These are phyloP conservation scores for Coffea humblotiana DNA, from an alignment of 305 asterid genomes.

Conservation along the genomic window DNA sequence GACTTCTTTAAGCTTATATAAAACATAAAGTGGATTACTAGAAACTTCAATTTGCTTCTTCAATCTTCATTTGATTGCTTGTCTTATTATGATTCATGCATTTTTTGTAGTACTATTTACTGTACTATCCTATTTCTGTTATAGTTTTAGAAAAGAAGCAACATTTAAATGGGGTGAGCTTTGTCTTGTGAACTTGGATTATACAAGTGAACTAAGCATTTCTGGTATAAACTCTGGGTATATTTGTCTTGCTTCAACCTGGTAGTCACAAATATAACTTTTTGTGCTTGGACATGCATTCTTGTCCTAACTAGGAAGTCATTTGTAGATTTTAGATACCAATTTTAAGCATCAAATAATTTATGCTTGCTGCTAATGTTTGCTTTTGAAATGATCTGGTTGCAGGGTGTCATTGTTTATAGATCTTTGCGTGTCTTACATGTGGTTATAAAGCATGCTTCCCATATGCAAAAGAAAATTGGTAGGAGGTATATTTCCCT, in stretches of 20 bases:
- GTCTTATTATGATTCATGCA: neutral
- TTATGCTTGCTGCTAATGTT: neutral
- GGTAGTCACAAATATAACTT: neutral
- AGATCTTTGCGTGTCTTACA: constrained; percentile 68
- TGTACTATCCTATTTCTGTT: neutral
- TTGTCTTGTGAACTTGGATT: neutral
- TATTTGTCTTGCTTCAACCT: neutral
- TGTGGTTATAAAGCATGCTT: constrained; percentile 50
- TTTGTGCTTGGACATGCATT: neutral
- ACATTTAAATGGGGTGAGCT: neutral
- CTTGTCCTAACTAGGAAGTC: neutral
- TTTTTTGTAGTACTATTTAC: neutral
- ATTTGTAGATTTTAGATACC: neutral
- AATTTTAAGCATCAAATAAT: neutral
- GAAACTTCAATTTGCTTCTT: neutral
- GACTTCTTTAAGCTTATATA: neutral
- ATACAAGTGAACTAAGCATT: neutral
- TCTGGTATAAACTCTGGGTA: neutral
- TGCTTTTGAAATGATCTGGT: neutral
- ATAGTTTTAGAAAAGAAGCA: neutral
- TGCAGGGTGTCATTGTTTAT: constrained; percentile 66
- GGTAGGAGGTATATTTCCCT: constrained; percentile 44
- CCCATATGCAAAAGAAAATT: constrained; percentile 42
- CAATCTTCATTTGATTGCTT: neutral
- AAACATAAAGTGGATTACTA: neutral